Conservation (phyloP, 352 stramenopile species). For the Phytophthora uliginosa region DNA sequence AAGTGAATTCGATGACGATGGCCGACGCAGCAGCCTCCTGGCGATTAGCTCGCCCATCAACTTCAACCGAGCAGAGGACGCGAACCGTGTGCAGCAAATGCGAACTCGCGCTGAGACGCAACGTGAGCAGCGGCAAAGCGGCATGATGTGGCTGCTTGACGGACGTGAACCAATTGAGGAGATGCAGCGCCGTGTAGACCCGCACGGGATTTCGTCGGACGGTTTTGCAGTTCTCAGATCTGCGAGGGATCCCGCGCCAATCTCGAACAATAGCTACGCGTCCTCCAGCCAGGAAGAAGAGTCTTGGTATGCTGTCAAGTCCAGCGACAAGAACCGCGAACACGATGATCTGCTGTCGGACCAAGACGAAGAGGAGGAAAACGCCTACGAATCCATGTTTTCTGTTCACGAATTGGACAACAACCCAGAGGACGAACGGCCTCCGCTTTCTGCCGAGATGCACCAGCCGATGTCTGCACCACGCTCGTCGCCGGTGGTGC, state of each 20-base stretch:
- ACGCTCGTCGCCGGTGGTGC: conserved; percentile 7
- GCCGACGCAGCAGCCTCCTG: conserved; percentile 35
- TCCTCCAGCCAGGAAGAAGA: conserved; percentile 27
- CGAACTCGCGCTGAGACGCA: conserved; percentile 43
- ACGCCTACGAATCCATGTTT: conserved; percentile 31
- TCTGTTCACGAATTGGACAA: conserved; percentile 28
- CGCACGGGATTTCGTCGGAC: conserved; percentile 29
- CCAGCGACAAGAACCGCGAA: conserved; percentile 23
- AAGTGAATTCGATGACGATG: conserved; percentile 47
- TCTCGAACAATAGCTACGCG: conserved; percentile 17
- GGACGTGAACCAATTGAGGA: conserved; percentile 45
- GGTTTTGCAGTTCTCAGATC: conserved; percentile 44
- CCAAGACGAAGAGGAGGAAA: conserved; percentile 20
- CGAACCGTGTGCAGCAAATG: conserved; percentile 30
- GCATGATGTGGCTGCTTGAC: conserved; percentile 56
- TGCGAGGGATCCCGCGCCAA: conserved; percentile 30
- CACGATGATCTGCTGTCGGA: conserved; percentile 20
- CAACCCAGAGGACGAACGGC: conserved; percentile 12
- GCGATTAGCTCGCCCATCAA: conserved; percentile 36
- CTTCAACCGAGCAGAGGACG: conserved; percentile 24
- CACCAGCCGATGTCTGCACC: conserved; percentile 6
- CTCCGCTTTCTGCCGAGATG: conserved; percentile 17
- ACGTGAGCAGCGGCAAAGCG: conserved; percentile 37
- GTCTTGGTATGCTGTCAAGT: conserved; percentile 40
- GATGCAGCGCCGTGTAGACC: conserved; percentile 44